Base-by-base conservation (phyloP, 2,329 filamentous ascomycete species). In the Ophiognomonia clavigignenti-juglandacearum region DNA sequence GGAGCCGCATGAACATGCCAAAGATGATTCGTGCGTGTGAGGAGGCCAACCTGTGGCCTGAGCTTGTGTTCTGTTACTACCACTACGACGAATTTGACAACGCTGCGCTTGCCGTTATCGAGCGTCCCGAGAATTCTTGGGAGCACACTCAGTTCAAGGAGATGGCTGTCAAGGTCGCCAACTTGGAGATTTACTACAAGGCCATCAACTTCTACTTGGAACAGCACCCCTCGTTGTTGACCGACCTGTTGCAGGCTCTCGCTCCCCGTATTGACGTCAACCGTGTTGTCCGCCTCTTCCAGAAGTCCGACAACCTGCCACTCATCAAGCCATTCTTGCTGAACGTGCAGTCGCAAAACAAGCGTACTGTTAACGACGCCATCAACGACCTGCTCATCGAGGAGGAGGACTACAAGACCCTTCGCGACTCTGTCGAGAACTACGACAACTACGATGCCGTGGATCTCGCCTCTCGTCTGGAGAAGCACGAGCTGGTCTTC, bases 81-180 rank as follows among this genome's bases (percentile, higher is more conserved):
- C 93, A 98, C 70, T 97, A 96, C 61, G 95, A 98, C 56, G 95
- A 98, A 65, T 96, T 86, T 68, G 95, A 98, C 69, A 97, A 98
- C 62, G 93, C 93, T 37, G 90, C 91, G 39, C 78, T 98, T 45
- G 89, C 93, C 16, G 96, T 98, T 74, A 98, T 98, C 81, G 93
- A 98, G 74, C 88, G 90, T 57, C 88, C 93, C 11, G 85, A 95
- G 56, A 95, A 97, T 74, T 91, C 93, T 2, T 98, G 93, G 93
- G 95, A 98, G 67, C 93, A 98, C 71, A 90, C 96, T 66, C 93
- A 95, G 40, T 98, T 98, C 83, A 98, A 98, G 78, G 95, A 98
- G 64, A 97, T 95, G 43, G 78, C 96, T 48, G 83, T 96, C 71
- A 98, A 98, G 80, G 92, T 96, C 56, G 88, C 91, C 61, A 98